Evolutionary conservation across 208 protist genomes (phyloP).

Genomic region (Leishmania lainsoni): DNA sequence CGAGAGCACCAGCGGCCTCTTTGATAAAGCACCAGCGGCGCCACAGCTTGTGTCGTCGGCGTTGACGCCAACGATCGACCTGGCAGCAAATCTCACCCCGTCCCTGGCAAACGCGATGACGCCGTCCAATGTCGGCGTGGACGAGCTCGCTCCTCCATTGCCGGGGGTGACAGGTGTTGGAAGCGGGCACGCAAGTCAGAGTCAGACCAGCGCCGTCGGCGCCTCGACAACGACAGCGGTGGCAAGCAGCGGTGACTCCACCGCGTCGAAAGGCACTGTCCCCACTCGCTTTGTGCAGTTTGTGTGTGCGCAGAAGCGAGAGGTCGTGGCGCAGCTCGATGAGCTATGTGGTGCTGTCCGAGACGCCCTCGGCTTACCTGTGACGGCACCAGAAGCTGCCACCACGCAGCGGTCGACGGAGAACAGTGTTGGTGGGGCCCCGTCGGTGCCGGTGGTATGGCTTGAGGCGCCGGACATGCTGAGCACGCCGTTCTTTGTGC

Average conservation of each 20-base stretch:
- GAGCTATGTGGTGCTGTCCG: slow-evolving; percentile 20
- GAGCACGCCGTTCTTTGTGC: slow-evolving; percentile 33
- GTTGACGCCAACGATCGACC: slow-evolving; percentile 4
- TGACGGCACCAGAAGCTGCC: not conserved
- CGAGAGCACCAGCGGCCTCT: not conserved
- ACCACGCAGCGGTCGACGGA: not conserved
- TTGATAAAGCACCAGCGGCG: slow-evolving; percentile 7
- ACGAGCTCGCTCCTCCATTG: not conserved
- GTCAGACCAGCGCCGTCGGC: not conserved
- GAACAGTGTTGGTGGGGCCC: not conserved
- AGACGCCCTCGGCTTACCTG: slow-evolving; percentile 23
- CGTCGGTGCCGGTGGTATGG: slow-evolving; percentile 4
- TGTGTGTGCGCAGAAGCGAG: slow-evolving; percentile 27
- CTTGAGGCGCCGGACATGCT: slow-evolving; percentile 35
- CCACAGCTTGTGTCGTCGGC: slow-evolving; percentile 18
- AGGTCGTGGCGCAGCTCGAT: slow-evolving; percentile 35
- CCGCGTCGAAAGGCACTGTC: not conserved
- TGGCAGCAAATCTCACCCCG: no score
- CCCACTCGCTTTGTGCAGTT: slow-evolving; percentile 27
- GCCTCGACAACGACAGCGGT: not conserved
- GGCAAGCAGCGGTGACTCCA: not conserved
- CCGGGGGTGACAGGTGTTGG: not conserved
- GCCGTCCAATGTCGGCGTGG: not conserved
- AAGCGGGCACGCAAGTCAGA: not conserved
- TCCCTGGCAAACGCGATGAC: not conserved